Percentiles rank a stretch among this genome's conserved stretches.
phyloP scores from a whole-genome alignment of 805 yeast genomes.

The Metschnikowia cubensis region DNA sequence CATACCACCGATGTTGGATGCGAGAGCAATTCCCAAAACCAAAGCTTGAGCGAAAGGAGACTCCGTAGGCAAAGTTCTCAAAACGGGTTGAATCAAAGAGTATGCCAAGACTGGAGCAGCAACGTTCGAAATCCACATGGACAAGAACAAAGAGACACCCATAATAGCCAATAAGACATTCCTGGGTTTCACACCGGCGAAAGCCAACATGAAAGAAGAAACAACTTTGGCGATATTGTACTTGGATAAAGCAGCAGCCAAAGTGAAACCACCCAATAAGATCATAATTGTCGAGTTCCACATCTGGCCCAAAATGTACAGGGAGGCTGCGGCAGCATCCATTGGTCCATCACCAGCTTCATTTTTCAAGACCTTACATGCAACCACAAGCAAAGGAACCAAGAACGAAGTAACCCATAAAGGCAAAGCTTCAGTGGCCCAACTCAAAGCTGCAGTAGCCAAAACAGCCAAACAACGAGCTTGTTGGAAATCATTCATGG shows the following conservation, averaged over 20 bases:
- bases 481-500: constrained; percentile 35
- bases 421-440: constrained; percentile 97
- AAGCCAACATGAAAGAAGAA: constrained; percentile 75
- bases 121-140: constrained; percentile 96
- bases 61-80: constrained; percentile 76
- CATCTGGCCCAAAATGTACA: constrained; percentile 79
- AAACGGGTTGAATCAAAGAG: constrained; percentile 85
- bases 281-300: constrained; percentile 94
- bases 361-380: constrained; percentile 64
- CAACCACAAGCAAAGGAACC: constrained; percentile 77
- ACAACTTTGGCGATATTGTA: constrained; percentile 82
- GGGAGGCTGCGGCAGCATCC: constrained; percentile 66
- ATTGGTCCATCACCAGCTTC: constrained; percentile 43
- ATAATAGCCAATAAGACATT: constrained; percentile 73
- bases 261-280: constrained; percentile 86
- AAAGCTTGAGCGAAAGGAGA: constrained; percentile 78
- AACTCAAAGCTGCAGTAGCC: constrained; percentile 73
- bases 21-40: constrained; percentile 86
- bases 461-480: constrained; percentile 68
- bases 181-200: constrained; percentile 84
- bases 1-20: constrained; percentile 95
- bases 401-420: constrained; percentile 82
- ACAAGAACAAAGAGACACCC: constrained; percentile 78
- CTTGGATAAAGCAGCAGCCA: constrained; percentile 92
- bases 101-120: constrained; percentile 95